Evolutionary conservation across 2,329 filamentous ascomycete species (phyloP).

Genomic region (Trichoderma cornu-damae): DNA sequence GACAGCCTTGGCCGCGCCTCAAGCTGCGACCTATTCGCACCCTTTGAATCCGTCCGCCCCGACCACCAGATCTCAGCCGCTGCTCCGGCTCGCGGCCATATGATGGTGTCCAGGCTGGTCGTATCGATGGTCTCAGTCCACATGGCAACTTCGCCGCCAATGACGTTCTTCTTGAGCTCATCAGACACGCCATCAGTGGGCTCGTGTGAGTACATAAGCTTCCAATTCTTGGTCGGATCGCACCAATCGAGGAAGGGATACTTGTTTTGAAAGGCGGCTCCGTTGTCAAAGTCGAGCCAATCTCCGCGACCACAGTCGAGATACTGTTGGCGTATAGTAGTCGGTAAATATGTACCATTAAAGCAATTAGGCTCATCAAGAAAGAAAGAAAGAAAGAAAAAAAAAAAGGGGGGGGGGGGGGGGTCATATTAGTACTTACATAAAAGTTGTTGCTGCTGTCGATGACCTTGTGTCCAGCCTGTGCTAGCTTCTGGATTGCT

Average conservation of each 20-base stretch:
- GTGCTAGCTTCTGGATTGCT: constrained; percentile 56
- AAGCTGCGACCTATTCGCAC: constrained; percentile 65
- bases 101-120: constrained; percentile 64
- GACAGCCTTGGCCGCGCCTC: constrained; percentile 64
- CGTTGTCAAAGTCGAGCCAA: constrained; percentile 67
- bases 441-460: constrained; percentile 73
- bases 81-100: constrained; percentile 73
- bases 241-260: constrained; percentile 81
- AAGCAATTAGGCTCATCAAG: neutral
- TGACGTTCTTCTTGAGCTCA: constrained; percentile 59
- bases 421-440: constrained; percentile 42
- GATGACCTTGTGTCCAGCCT: constrained; percentile 63
- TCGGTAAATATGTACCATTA: neutral
- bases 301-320: constrained; percentile 78
- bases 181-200: constrained; percentile 60
- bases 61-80: constrained; percentile 79
- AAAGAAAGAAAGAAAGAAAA: neutral
- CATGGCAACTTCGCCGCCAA: constrained; percentile 76
- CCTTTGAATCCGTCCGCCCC: constrained; percentile 59
- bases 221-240: constrained; percentile 74
- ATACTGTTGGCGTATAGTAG: constrained; percentile 46
- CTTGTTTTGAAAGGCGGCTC: constrained; percentile 38
- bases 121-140: constrained; percentile 77
- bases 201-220: constrained; percentile 73
- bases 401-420: neutral